These are phyloP conservation scores for Tubosaeta sp. DNA, from an alignment of 768 basidiomycete species.

Conservation along the genomic window DNA sequence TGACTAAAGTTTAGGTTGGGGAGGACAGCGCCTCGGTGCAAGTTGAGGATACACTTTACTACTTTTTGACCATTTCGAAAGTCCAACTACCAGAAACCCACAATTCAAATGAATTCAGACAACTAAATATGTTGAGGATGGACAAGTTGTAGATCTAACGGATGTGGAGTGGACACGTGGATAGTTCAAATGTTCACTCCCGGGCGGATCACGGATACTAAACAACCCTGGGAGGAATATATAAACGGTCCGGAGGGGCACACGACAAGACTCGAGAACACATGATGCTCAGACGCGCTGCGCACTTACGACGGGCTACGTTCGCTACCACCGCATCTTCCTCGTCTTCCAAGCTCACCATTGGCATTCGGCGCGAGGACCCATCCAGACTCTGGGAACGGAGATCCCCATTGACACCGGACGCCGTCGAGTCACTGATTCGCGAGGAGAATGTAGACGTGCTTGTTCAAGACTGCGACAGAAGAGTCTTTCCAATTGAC, in stretches of 20 bases:
- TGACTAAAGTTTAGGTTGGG: too few relatives aligned
- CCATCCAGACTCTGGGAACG: conserved; percentile 82
- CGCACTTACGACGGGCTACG: conserved; percentile 22
- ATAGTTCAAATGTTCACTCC: background rate
- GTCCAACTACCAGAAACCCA: background rate
- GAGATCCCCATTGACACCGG: conserved; percentile 77
- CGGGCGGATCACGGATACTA: conserved; percentile 4
- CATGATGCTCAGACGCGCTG: conserved; percentile 17
- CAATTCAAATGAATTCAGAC: background rate
- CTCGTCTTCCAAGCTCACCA: conserved; percentile 31
- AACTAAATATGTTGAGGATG: background rate
- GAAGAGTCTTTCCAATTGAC: conserved; percentile 62
- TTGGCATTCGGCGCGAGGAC: conserved; percentile 75
- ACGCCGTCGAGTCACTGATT: conserved; percentile 60
- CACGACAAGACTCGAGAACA: background rate
- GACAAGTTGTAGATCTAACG: background rate
- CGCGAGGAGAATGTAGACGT: conserved; percentile 55
- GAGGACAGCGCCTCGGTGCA: too few relatives aligned
- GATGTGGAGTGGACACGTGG: background rate
- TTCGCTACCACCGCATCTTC: conserved; percentile 15
- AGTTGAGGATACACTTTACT: background rate
- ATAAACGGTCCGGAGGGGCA: background rate
- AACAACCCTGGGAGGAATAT: background rate
- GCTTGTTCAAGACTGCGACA: conserved; percentile 69
- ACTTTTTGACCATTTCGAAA: background rate